A percentile compares a stretch with the other conserved stretches of the same genome.
Evolutionary conservation across 2,329 filamentous ascomycete genomes (phyloP).

Genomic region (Neonectria neomacrospora): DNA sequence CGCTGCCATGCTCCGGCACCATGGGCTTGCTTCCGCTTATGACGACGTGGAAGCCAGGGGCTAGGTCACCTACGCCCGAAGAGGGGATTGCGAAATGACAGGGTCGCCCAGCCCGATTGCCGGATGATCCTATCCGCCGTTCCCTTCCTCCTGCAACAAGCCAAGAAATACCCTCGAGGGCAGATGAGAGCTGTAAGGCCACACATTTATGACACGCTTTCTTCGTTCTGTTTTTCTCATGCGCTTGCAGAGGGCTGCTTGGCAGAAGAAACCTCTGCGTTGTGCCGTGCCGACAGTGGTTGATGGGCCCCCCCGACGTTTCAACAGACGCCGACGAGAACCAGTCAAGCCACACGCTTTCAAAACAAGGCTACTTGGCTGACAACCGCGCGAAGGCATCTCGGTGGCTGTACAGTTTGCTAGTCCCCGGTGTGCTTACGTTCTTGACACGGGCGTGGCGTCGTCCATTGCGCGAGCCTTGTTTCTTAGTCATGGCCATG

Average conservation of each 20-base stretch:
- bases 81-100: conserved; percentile 39
- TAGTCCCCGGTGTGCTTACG: neutral
- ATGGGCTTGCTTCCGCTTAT: neutral
- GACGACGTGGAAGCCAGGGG: conserved; percentile 23
- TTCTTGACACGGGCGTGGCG: neutral
- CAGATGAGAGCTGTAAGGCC: neutral
- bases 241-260: too few species aligned
- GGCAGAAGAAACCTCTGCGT: neutral
- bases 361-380: neutral
- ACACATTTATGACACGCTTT: conserved; percentile 3
- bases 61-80: neutral
- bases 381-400: neutral
- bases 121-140: conserved; percentile 29
- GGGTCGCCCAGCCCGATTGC: conserved; percentile 37
- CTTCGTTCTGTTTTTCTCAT: neutral
- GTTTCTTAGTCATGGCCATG: conserved; percentile 1
- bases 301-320: conserved; percentile 5
- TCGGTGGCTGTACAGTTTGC: neutral
- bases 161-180: neutral
- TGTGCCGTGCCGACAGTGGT: neutral
- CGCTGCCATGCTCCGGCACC: neutral
- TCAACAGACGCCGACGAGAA: conserved; percentile 11
- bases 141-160: conserved; percentile 10
- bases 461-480: neutral
- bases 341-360: conserved; percentile 13